Conservation (phyloP, 108 stramenopile species). For the Nitzschia inconspicua region DNA sequence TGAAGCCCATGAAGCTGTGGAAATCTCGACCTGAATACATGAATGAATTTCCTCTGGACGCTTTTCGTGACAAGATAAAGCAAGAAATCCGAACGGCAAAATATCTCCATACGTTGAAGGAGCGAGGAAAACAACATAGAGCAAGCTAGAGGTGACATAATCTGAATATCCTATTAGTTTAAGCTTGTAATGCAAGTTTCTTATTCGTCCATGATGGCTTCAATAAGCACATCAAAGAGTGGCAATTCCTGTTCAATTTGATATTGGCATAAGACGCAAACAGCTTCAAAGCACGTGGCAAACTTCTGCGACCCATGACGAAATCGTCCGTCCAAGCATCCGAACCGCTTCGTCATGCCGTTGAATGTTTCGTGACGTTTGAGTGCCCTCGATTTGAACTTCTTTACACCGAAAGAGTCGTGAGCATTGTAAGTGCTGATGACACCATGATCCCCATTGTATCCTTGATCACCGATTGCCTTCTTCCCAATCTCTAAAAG, state of each 20-base stretch:
- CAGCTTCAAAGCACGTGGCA: conserved; percentile 11
- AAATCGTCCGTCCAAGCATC: conserved; percentile 1
- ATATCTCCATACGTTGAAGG: too few relatives aligned
- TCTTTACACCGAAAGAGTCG: neutral
- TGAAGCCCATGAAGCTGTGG: too few relatives aligned
- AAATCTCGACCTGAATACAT: too few relatives aligned
- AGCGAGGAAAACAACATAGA: too few relatives aligned
- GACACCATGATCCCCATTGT: neutral
- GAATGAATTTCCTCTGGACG: too few relatives aligned
- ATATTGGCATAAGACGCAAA: conserved; percentile 16
- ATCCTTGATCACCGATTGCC: conserved; percentile 1
- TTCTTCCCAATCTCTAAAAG: neutral
- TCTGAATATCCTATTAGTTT: too few relatives aligned
- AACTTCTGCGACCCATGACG: conserved; percentile 1
- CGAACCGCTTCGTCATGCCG: conserved; percentile 10
- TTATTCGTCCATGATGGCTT: too few relatives aligned
- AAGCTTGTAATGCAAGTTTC: too few relatives aligned
- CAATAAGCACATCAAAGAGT: too few relatives aligned
- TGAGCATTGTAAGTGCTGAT: neutral
- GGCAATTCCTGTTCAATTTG: conserved; percentile 12
- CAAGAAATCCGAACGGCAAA: too few relatives aligned
- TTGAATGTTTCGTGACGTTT: conserved; percentile 21
- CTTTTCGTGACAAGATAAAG: too few relatives aligned
- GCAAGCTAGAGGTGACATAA: too few relatives aligned
- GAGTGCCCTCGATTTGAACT: conserved; percentile 14